phyloP scores from a whole-genome alignment of 257 asterid genomes.

The Nicotiana otophora region DNA sequence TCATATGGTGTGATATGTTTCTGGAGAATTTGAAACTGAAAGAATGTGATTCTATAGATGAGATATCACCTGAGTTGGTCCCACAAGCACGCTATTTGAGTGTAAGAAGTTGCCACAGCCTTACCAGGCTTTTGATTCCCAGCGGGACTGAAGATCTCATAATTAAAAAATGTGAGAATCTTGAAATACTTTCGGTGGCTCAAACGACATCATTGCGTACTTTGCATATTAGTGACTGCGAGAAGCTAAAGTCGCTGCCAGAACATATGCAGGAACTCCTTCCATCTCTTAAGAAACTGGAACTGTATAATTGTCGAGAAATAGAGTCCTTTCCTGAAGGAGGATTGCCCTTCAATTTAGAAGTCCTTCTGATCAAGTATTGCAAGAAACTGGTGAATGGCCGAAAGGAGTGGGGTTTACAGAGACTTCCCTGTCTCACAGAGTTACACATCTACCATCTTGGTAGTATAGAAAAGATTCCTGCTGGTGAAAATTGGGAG shows the following conservation, averaged over 20 bases:
- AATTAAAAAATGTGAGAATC: fast-evolving
- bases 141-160: neutral
- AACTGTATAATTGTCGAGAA: neutral
- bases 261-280: neutral
- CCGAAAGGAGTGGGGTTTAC: neutral
- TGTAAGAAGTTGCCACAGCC: fast-evolving
- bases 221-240: fast-evolving
- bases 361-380: fast-evolving
- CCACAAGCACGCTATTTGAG: neutral
- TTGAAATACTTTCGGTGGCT: neutral
- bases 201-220: neutral
- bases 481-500: neutral
- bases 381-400: neutral
- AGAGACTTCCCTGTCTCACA: neutral
- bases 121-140: neutral
- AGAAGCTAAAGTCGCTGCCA: slow-evolving; percentile 7
- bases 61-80: neutral
- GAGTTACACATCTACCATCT: fast-evolving
- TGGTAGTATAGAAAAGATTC: neutral
- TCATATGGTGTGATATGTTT: neutral
- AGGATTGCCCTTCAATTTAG: neutral
- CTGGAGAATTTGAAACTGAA: fast-evolving
- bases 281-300: neutral
- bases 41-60: neutral
- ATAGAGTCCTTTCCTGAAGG: neutral